Evolutionary conservation across 2,329 filamentous ascomycete species (phyloP), one percentile per base, ranked within the genome.

Genomic region (Phyllachora maydis): DNA sequence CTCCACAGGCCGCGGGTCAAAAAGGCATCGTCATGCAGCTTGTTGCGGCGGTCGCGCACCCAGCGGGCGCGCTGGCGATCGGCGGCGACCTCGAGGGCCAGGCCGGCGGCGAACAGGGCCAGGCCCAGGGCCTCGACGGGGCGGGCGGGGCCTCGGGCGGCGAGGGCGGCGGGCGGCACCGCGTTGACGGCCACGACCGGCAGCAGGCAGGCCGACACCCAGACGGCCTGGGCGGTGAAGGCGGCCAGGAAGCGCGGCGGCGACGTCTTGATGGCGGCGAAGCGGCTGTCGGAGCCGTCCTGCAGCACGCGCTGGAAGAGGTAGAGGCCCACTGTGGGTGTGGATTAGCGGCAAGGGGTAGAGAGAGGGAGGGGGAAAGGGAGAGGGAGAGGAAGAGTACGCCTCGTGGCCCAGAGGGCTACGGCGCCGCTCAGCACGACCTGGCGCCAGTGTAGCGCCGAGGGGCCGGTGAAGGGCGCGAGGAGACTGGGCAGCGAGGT

Each of bases 11-110:
- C 71, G 1, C 49, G 42, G 0, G 67, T 71, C 30, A 77, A 39
- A 35, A 76, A 77, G 21, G 65, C 57, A 42, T 77, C 69, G 13
- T 61, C 59, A 30, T 78, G 72, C 35, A 61, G 52, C 54, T 76
- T 76, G 22, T 54, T 50, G 35, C 59, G 59, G 50, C 66, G 72
- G 27, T 61, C 65, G 25, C 49, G 42, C 28, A 59, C 37, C 72
- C 72, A 78, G 12, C 46, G 42, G 25, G 49, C 54, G 49, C 75
- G 76, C 41, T 77, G 70, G 21, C 50, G 36, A 33, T 77, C 72
- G 1, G 71, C 71, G 0, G 54, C 43, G 8, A 66, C 48, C 39
- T 77, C 71, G 25, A 70, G 61, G 0, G 47, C 43, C 14, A 76
- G 49, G 4, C 72, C 72, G 17, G 59, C 56, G 0, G 52, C 39